A percentile compares a stretch with the other conserved stretches of the same genome.
phyloP scores from a whole-genome alignment of 768 basidiomycete species.

The Termitomyces sp. region DNA sequence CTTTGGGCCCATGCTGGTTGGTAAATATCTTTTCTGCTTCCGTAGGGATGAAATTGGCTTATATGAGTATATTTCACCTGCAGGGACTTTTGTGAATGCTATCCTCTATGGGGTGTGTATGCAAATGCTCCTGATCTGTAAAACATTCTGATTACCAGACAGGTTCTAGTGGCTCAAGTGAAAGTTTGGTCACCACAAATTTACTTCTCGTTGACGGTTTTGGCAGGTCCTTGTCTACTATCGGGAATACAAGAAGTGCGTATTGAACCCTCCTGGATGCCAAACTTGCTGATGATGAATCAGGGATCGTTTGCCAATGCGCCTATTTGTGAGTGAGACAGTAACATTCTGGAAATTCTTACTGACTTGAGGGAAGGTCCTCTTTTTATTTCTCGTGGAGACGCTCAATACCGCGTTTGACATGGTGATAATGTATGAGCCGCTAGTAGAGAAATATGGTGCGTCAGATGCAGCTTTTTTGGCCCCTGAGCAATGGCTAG shows the following conservation, averaged over 20 bases:
- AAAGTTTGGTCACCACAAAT: background rate
- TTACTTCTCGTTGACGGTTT: background rate
- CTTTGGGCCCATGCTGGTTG: slow-evolving; percentile 44
- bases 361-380: slow-evolving; percentile 23
- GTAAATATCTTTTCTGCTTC: slow-evolving; percentile 24
- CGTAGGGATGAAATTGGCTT: background rate
- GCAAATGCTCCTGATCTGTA: background rate
- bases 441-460: slow-evolving; percentile 41
- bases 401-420: slow-evolving; percentile 41
- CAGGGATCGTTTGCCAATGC: slow-evolving; percentile 42
- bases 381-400: slow-evolving; percentile 40
- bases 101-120: slow-evolving; percentile 42
- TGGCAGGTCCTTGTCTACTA: slow-evolving; percentile 28
- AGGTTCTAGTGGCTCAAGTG: slow-evolving; percentile 37
- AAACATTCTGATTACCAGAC: background rate
- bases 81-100: slow-evolving; percentile 28
- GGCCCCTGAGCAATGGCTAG: background rate
- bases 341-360: background rate
- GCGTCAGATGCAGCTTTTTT: background rate
- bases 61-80: background rate
- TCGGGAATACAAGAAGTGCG: slow-evolving; percentile 36
- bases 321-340: slow-evolving; percentile 29
- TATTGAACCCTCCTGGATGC: background rate
- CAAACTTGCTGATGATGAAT: background rate
- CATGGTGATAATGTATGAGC: slow-evolving; percentile 45